A percentile compares a stretch with the other conserved stretches of the same genome.
Conservation (phyloP, 2,329 filamentous ascomycete species). For the Cercospora janseana region DNA sequence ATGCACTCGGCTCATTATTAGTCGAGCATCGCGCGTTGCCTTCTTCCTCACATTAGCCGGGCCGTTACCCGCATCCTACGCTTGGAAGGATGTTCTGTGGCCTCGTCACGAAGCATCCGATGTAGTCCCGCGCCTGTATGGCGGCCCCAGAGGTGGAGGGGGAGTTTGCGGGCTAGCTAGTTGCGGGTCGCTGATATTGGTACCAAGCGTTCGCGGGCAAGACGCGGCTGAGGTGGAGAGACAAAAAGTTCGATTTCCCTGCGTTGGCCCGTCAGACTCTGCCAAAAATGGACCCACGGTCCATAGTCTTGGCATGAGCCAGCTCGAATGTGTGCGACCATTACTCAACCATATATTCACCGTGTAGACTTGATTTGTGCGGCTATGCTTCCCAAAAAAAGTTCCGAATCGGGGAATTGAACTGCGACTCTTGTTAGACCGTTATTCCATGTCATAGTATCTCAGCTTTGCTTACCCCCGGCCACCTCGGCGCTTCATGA, state of each 20-base stretch:
- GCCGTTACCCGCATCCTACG: not conserved
- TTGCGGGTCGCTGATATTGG: not conserved
- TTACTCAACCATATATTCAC: not conserved
- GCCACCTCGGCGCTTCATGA: constrained; percentile 12
- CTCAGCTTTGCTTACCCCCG: not conserved
- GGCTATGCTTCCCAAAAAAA: not conserved
- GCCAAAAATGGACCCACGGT: too few species aligned
- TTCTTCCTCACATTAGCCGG: too few species aligned
- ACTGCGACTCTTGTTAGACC: not conserved
- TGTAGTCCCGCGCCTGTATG: constrained; percentile 1
- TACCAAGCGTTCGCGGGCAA: not conserved
- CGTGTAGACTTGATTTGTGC: not conserved
- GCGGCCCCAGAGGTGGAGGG: not conserved
- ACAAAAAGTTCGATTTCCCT: not conserved
- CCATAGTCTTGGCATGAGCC: too few species aligned
- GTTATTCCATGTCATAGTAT: not conserved
- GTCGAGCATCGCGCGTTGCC: too few species aligned
- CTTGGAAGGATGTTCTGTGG: not conserved
- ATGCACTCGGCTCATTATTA: too few species aligned
- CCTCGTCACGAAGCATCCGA: constrained; percentile 10
- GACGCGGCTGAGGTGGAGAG: not conserved
- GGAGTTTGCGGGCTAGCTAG: not conserved
- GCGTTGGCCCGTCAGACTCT: too few species aligned
- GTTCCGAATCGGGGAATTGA: constrained; percentile 18
- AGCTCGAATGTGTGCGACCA: not conserved